Evolutionary conservation across 179 eudicot species (phyloP), one percentile per base, ranked within the genome.

Genomic region (Amaranthus tricolor): DNA sequence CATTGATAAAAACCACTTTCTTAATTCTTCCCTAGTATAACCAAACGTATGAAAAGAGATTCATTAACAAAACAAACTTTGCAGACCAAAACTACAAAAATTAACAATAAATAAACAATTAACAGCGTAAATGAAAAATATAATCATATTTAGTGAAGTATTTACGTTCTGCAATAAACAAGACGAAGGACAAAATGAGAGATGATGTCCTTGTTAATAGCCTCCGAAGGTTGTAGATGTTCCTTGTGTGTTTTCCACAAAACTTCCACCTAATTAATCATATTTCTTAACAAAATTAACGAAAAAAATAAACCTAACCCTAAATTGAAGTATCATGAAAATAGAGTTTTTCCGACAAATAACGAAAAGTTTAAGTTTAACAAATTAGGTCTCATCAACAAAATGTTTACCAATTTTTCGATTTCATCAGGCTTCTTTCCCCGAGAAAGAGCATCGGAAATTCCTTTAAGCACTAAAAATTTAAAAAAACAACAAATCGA

Each of bases 161-260:
- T 67, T 61, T 85, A 95, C 97, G 88, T 85, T 75, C 97, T 78
- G 83, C 98, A 93, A 80, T 95, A 95, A 55, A 91, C 97, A 67
- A 93, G 97, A 24, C 97, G 96, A 67, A 96, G 84, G 56, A 96
- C 96, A 62, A 96, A 93, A 79, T 96, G 99, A 13, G 97, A 96
- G 66, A 96, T 93, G 61, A 88, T 79, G 52, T 91, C 99, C 84
- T 96, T 93, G 81, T 93, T 84, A 31, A 74, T 71, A 24, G 62
- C 77, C 77, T 93, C 90, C 19, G 94, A 84, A 75, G 90, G 81
- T 6, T 80, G 80, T 52, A 90, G 82, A 76, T 88, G 97, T 75
- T 86, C 76, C 94, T 91, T 93, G 71, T 89, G 78, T 62, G 84
- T 54, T 76, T 86, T 89, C 99, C 87, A 88, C 44, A 91, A 78